These are phyloP conservation scores for Acidiella bohemica DNA, from an alignment of 495 filamentous ascomycete species.

Conservation along the genomic window DNA sequence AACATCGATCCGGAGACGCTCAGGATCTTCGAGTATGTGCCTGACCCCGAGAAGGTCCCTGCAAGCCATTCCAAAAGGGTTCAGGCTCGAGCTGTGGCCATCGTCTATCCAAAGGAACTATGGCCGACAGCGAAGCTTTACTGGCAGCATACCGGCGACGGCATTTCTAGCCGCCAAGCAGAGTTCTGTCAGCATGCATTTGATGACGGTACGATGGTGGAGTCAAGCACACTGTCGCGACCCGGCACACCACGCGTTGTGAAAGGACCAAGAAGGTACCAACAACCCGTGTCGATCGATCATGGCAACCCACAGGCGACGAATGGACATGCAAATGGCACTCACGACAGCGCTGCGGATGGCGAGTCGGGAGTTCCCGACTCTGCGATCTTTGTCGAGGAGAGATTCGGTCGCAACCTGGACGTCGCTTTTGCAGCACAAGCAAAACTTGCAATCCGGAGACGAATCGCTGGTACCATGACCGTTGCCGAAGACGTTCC, in stretches of 20 bases:
- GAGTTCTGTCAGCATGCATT: constrained; percentile 74
- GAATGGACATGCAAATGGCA: constrained; percentile 11
- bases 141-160: constrained; percentile 96
- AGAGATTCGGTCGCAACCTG: constrained; percentile 86
- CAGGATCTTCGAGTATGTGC: constrained; percentile 54
- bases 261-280: constrained; percentile 40
- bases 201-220: constrained; percentile 53
- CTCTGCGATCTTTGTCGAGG: constrained; percentile 72
- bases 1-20: constrained; percentile 36
- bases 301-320: not conserved
- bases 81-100: constrained; percentile 44
- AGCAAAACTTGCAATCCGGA: constrained; percentile 73
- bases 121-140: constrained; percentile 68
- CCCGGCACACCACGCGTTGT: constrained; percentile 14
- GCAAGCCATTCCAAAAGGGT: constrained; percentile 15
- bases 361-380: constrained; percentile 37
- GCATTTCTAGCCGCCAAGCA: constrained; percentile 77
- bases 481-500: constrained; percentile 55
- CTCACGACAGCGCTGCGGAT: not conserved
- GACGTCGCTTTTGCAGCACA: constrained; percentile 60
- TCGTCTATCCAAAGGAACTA: constrained; percentile 53
- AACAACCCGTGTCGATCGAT: constrained; percentile 30
- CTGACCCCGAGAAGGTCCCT: constrained; percentile 29
- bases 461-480: constrained; percentile 78
- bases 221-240: constrained; percentile 18